Percentiles rank a stretch among this genome's conserved stretches.
Conservation (phyloP, 2,329 filamentous ascomycete species). For the Cercospora sp. region DNA sequence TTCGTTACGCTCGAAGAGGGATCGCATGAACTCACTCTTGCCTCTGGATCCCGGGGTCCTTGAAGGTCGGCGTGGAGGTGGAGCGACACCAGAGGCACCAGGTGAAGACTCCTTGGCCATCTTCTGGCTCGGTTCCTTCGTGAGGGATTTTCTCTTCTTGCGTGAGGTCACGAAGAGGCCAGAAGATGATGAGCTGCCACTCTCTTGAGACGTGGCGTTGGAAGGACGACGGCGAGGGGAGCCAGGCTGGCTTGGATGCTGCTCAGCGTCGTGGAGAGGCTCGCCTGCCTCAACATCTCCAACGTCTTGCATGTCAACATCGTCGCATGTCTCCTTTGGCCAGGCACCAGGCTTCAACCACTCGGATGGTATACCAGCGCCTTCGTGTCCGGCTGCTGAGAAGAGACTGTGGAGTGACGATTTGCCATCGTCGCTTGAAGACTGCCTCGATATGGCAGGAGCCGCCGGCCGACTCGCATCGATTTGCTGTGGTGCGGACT, state of each 20-base stretch:
- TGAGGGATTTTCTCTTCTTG: not conserved
- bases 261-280: not conserved
- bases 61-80: not conserved
- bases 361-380: not conserved
- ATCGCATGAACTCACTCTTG: not conserved
- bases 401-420: not conserved
- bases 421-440: not conserved
- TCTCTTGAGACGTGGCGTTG: not conserved
- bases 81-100: not conserved
- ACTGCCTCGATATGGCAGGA: not conserved
- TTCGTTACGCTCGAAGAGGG: not conserved
- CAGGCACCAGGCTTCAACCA: not conserved
- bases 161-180: conserved; percentile 2
- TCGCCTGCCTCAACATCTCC: not conserved
- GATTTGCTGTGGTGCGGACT: not conserved
- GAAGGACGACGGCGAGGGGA: not conserved
- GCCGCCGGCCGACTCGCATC: not conserved
- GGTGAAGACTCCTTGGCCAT: not conserved
- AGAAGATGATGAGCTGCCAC: not conserved
- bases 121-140: not conserved
- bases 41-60: not conserved
- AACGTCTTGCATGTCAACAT: not conserved
- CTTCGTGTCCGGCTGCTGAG: not conserved
- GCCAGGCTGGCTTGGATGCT: not conserved
- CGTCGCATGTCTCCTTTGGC: not conserved